A percentile compares a stretch with the other conserved stretches of the same genome.
Evolutionary conservation across 306 rosid genomes (phyloP).

Genomic region (Rosa lucieae): DNA sequence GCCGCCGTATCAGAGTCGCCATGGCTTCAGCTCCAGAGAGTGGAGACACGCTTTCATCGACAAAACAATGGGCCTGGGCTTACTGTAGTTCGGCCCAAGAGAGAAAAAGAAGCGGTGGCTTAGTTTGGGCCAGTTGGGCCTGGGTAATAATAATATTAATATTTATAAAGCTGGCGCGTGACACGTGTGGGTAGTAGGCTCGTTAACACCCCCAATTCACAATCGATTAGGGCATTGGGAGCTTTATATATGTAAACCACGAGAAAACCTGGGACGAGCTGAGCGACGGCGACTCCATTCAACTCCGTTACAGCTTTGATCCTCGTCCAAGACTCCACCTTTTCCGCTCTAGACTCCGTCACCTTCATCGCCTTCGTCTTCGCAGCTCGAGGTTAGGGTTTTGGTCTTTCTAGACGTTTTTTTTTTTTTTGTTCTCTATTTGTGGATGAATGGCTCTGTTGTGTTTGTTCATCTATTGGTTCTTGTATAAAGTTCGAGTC

Average conservation of each 20-base stretch:
- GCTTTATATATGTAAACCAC: slow-evolving; percentile 18
- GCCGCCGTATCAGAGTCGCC: slow-evolving; percentile 46
- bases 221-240: slow-evolving; percentile 22
- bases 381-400: slow-evolving; percentile 4
- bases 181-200: slow-evolving; percentile 15
- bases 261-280: not conserved
- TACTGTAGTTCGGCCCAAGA: not conserved
- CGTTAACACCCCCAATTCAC: not conserved
- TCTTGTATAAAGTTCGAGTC: not conserved
- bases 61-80: not conserved
- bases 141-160: not conserved
- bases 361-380: not conserved
- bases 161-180: not conserved
- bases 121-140: not conserved
- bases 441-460: not conserved
- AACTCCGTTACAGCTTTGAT: slow-evolving; percentile 11
- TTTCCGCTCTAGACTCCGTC: not conserved
- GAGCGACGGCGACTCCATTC: slow-evolving; percentile 9
- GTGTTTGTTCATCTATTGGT: not conserved
- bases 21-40: not conserved
- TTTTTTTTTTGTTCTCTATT: not conserved
- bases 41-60: not conserved
- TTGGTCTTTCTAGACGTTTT: not conserved
- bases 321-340: not conserved
- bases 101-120: not conserved